These are phyloP conservation scores for Pisolithus orientalis DNA, from an alignment of 768 basidiomycete genomes.

Conservation along the genomic window DNA sequence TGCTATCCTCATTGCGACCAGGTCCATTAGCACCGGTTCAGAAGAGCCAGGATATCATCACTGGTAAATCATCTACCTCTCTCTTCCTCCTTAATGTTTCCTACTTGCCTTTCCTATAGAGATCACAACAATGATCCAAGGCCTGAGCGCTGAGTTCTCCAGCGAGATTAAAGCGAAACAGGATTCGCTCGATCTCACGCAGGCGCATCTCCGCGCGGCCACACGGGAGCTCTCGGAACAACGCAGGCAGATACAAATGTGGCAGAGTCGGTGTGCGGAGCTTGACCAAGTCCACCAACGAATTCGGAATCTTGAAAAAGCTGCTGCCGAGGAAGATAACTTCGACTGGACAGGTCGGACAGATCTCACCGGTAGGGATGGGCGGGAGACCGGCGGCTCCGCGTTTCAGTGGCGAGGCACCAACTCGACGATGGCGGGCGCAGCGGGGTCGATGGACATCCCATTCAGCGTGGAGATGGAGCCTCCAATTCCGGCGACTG, in stretches of 20 bases:
- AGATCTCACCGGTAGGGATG: conserved; percentile 35
- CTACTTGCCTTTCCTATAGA: conserved; percentile 39
- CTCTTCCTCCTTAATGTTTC: neutral
- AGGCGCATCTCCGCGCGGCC: conserved; percentile 80
- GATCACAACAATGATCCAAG: conserved; percentile 80
- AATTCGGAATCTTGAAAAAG: conserved; percentile 77
- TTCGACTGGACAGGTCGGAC: conserved; percentile 89
- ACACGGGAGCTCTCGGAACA: conserved; percentile 89
- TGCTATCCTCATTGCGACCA: conserved; percentile 66
- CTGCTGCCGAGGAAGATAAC: conserved; percentile 66
- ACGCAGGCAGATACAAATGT: conserved; percentile 73
- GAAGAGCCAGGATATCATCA: conserved; percentile 83
- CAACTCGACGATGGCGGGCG: conserved; percentile 58
- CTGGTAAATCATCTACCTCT: conserved; percentile 50
- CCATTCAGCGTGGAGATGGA: conserved; percentile 62
- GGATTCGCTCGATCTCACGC: conserved; percentile 80
- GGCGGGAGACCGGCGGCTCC: conserved; percentile 32
- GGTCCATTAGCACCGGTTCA: conserved; percentile 75
- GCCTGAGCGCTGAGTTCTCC: conserved; percentile 71
- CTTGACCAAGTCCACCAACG: conserved; percentile 79
- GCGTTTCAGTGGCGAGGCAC: conserved; percentile 70
- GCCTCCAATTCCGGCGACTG: conserved; percentile 57
- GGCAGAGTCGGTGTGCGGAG: conserved; percentile 69
- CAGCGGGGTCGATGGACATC: conserved; percentile 60
- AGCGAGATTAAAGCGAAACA: conserved; percentile 82